A percentile compares a stretch with the other conserved stretches of the same genome.
Conservation (phyloP, 148 eudicot species). For the Agrostemma githago region DNA sequence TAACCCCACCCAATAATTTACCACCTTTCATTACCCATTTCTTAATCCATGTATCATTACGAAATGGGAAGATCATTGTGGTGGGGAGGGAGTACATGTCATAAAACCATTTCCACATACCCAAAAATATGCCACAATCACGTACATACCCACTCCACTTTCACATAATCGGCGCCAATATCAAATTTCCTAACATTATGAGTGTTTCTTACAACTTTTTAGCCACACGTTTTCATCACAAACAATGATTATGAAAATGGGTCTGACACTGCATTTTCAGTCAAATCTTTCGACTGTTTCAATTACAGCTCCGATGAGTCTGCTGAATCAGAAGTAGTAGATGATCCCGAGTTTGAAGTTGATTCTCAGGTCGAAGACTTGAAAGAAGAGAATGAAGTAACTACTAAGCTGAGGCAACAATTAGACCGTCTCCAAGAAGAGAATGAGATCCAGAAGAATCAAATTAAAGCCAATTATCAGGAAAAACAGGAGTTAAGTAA, state of each 20-base stretch:
- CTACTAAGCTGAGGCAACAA: slow-evolving; percentile 54
- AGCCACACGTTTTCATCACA: slow-evolving; percentile 16
- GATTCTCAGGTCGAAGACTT: background rate
- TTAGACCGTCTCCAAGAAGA: slow-evolving; percentile 48
- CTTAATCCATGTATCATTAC: too few species aligned
- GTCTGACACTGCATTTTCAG: slow-evolving; percentile 22
- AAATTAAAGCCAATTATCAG: slow-evolving; percentile 12
- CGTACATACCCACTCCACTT: background rate
- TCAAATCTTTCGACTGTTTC: slow-evolving; percentile 53
- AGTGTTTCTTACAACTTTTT: too few species aligned
- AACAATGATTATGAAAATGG: slow-evolving; percentile 31
- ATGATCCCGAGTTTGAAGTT: slow-evolving; percentile 54
- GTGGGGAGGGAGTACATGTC: too few species aligned
- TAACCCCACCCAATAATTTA: too few species aligned
- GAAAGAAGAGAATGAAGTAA: slow-evolving; percentile 38
- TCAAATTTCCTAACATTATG: slow-evolving; percentile 2
- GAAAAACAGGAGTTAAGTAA: slow-evolving; percentile 20
- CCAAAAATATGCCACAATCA: background rate
- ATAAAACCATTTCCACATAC: background rate
- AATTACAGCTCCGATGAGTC: slow-evolving; percentile 46
- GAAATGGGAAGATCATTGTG: too few species aligned
- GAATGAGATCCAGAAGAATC: slow-evolving; percentile 39
- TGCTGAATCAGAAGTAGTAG: slow-evolving; percentile 66
- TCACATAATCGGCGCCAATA: slow-evolving; percentile 1
- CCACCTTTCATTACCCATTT: too few species aligned